phyloP scores from a whole-genome alignment of 2,329 filamentous ascomycete genomes.

The Xylariomycetidae sp. region DNA sequence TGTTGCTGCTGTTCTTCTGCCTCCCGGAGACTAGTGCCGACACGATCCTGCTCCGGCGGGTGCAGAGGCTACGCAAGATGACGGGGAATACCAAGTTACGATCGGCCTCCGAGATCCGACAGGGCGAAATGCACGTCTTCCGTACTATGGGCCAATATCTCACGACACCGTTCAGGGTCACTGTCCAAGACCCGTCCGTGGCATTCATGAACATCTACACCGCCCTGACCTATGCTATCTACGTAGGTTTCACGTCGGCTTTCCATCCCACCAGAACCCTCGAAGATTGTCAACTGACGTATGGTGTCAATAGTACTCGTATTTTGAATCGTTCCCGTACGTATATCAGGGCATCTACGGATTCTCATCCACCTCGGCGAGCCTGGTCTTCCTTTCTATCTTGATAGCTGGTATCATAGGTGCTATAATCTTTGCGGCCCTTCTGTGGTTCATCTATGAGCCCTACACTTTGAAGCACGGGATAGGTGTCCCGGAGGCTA shows the following conservation, averaged over 20 bases:
- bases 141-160: constrained; percentile 50
- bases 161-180: constrained; percentile 57
- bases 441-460: constrained; percentile 48
- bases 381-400: constrained; percentile 58
- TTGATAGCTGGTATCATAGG: constrained; percentile 53
- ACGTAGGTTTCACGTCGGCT: constrained; percentile 22
- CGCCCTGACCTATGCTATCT: constrained; percentile 57
- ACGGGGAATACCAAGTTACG: constrained; percentile 54
- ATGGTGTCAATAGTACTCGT: constrained; percentile 38
- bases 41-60: constrained; percentile 58
- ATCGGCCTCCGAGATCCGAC: constrained; percentile 61
- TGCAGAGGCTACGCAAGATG: constrained; percentile 54
- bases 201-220: constrained; percentile 59
- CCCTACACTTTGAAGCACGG: constrained; percentile 45
- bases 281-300: not conserved
- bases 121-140: constrained; percentile 44
- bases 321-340: constrained; percentile 63
- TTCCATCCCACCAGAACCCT: not conserved
- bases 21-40: constrained; percentile 59
- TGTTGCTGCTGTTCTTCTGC: constrained; percentile 57
- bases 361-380: constrained; percentile 54
- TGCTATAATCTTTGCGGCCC: constrained; percentile 43
- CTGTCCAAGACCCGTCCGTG: constrained; percentile 56
- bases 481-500: constrained; percentile 47
- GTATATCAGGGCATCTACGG: constrained; percentile 56